Percentiles rank a stretch among this genome's conserved stretches.
phyloP scores from a whole-genome alignment of 768 basidiomycete species.

The Lentinula detonsa region DNA sequence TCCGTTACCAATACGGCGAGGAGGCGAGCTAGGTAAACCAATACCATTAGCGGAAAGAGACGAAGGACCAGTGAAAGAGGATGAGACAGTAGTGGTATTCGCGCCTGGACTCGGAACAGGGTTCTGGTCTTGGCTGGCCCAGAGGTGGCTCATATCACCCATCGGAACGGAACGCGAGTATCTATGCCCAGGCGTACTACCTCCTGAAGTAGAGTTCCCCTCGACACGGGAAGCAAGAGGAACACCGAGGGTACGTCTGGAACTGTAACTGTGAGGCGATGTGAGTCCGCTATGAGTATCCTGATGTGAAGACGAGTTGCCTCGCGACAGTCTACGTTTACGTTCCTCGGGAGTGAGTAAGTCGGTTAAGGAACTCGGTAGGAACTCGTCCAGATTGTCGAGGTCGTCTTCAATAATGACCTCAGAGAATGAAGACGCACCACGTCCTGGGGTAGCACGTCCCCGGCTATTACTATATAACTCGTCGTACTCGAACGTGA shows the following conservation, averaged over 20 bases:
- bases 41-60: neutral
- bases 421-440: neutral
- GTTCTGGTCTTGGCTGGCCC: constrained; percentile 48
- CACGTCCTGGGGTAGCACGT: constrained; percentile 10
- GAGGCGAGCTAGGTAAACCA: constrained; percentile 30
- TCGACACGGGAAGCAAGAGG: constrained; percentile 14
- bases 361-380: constrained; percentile 85
- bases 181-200: constrained; percentile 44
- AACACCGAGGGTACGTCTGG: constrained; percentile 14
- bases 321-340: constrained; percentile 74
- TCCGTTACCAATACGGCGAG: constrained; percentile 25
- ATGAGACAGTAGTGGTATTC: constrained; percentile 13
- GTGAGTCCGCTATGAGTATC: constrained; percentile 6
- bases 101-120: neutral
- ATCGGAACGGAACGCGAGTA: constrained; percentile 81
- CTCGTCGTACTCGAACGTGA: constrained; percentile 35
- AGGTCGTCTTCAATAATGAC: constrained; percentile 41
- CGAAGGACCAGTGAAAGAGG: constrained; percentile 17
- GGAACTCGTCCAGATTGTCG: constrained; percentile 81
- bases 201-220: constrained; percentile 13
- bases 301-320: constrained; percentile 40
- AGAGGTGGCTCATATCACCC: constrained; percentile 74
- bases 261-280: constrained; percentile 6
- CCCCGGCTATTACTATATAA: constrained; percentile 15
- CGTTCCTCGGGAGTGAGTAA: constrained; percentile 86